These are phyloP conservation scores for Multifurca ochricompacta DNA, from an alignment of 768 basidiomycete species.

Conservation along the genomic window DNA sequence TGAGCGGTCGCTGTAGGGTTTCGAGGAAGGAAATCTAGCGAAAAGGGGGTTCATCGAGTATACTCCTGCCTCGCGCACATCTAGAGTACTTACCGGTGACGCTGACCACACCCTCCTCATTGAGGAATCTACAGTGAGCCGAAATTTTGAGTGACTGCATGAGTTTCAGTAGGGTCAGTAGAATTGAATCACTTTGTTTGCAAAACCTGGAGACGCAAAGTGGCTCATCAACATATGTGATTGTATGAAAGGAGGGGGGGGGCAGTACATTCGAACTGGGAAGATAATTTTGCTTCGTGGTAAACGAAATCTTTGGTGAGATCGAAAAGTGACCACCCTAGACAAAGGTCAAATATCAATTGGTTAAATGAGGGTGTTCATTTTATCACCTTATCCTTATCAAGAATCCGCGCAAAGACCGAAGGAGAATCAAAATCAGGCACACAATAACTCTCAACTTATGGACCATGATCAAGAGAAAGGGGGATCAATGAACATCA, in stretches of 20 bases:
- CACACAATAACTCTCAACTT: slow-evolving; percentile 91
- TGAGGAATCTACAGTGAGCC: slow-evolving; percentile 50
- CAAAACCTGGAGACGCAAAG: slow-evolving; percentile 44
- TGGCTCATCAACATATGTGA: neutral
- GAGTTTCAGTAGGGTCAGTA: neutral
- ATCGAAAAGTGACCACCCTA: slow-evolving; percentile 90
- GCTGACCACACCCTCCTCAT: slow-evolving; percentile 77
- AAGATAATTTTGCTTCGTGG: slow-evolving; percentile 76
- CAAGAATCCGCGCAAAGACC: slow-evolving; percentile 81
- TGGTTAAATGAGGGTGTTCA: neutral
- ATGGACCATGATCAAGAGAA: neutral
- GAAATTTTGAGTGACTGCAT: neutral
- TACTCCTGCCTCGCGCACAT: neutral
- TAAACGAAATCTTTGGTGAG: slow-evolving; percentile 59
- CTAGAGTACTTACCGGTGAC: slow-evolving; percentile 52
- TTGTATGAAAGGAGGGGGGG: neutral
- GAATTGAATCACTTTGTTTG: slow-evolving; percentile 59
- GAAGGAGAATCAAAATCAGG: slow-evolving; percentile 93
- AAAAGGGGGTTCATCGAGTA: slow-evolving; percentile 8
- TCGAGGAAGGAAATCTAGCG: slow-evolving; percentile 72
- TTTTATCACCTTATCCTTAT: slow-evolving; percentile 58
- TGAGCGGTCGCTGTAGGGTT: slow-evolving; percentile 34
- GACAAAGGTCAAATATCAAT: slow-evolving; percentile 10
- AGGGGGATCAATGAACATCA: neutral
- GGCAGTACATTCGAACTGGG: slow-evolving; percentile 65